Base-by-base conservation (phyloP, 106 monocot genomes). In the Dioscorea dumetorum region DNA sequence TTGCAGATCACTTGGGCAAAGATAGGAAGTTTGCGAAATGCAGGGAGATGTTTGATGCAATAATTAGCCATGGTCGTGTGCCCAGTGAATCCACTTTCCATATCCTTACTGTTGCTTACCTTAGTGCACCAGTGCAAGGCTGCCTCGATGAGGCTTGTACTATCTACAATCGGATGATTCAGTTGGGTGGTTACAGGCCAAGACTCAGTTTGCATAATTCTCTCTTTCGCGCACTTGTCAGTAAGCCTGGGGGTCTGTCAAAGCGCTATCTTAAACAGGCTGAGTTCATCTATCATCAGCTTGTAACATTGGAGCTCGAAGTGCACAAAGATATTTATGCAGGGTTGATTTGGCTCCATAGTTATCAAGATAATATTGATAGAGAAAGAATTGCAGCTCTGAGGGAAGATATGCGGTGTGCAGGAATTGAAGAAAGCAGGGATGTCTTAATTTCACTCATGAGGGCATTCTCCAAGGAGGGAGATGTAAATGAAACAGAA, bases 271-370 rank as follows among this genome's bases (percentile, higher is more conserved):
- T 99, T 22, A 85, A 78, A 49, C 92, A 99, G 73, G 99, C 87
- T 22, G 99, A 99, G 57, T 87, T 83, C 69, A 80, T 99, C 50
- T 99, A 81, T 70, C 83, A 82, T 53, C 93, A 99, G 70, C 57
- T 99, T 15, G 67, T 76, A 9, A 87, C 86, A n/a, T 72, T 57
- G 21, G 75, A 80, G 33, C 66, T 90, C 10, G 80, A 87, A 72
- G 68, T 92, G 22, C 70, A 79, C 41, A 90, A 79, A 68, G 99
- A 93, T 53, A 59, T 99, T 9, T 93, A 87, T 70, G 78, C 73
- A 7, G 90, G 99, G n/a, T 62, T 99, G 51, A 87, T 99, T 18
- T 85, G 93, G 93, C 74, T 99, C 22, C 99, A 99, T 52, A 99
- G 99, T 61, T 83, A 87, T 71, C 99, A 99, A 71, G 90, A 99